Conservation (phyloP, 2,329 filamentous ascomycete species). For the Ophiostoma tasmaniense region DNA sequence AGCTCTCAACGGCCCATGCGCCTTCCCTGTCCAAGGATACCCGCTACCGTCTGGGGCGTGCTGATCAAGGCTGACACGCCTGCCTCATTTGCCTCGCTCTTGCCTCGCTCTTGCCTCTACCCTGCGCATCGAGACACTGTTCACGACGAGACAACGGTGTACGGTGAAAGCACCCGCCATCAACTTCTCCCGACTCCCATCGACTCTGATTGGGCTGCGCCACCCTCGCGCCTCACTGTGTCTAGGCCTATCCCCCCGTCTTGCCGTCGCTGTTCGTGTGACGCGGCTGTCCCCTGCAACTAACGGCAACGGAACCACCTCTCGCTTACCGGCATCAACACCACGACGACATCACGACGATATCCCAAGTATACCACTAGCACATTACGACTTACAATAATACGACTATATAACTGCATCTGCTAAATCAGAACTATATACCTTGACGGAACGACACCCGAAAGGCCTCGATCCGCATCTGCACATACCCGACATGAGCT, state of each 20-base stretch:
- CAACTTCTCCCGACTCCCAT: not conserved
- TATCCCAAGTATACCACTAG: not conserved
- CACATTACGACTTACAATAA: not conserved
- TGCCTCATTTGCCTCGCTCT: not conserved
- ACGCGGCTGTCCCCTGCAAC: conserved; percentile 1
- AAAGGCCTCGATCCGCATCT: not conserved
- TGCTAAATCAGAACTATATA: not conserved
- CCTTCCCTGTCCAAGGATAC: not conserved
- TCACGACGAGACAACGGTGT: not conserved
- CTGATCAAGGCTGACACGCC: not conserved
- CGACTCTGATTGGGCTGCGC: not conserved
- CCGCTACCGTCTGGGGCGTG: not conserved
- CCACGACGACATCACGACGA: not conserved
- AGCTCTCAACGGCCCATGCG: not conserved
- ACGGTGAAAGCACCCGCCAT: not conserved
- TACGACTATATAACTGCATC: not conserved
- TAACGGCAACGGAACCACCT: not conserved
- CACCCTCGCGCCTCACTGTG: not conserved
- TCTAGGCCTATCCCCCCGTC: not conserved
- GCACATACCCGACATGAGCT: not conserved
- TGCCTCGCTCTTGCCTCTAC: not conserved
- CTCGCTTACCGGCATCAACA: not conserved
- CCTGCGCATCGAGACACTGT: not conserved
- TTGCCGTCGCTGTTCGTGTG: not conserved
- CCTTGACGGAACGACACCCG: not conserved